Evolutionary conservation across 108 stramenopile species (phyloP).

Genomic region (Fragilaria crotonensis): DNA sequence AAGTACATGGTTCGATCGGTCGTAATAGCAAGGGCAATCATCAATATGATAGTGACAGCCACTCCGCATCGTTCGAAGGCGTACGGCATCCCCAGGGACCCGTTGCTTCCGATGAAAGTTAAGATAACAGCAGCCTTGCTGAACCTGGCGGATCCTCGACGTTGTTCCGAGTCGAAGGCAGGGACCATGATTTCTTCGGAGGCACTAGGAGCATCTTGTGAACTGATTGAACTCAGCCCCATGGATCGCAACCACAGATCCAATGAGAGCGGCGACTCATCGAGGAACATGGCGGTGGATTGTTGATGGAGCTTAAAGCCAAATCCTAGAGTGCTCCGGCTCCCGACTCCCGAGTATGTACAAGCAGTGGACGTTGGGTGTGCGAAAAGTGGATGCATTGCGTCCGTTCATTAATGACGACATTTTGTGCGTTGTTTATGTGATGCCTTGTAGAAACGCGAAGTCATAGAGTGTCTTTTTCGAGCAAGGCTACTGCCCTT

Average conservation of each 20-base stretch:
- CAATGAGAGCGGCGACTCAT: background rate
- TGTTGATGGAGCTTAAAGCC: too few species aligned
- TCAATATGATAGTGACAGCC: background rate
- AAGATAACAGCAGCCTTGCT: background rate
- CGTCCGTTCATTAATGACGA: too few species aligned
- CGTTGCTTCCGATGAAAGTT: background rate
- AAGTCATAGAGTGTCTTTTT: too few species aligned
- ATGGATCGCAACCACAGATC: background rate
- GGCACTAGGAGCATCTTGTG: background rate
- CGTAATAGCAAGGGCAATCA: background rate
- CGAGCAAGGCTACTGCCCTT: too few species aligned
- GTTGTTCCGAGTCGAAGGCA: background rate
- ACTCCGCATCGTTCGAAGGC: background rate
- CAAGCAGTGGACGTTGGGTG: too few species aligned
- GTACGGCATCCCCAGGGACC: background rate
- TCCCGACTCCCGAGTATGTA: too few species aligned
- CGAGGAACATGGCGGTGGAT: conserved; percentile 1
- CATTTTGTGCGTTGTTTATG: too few species aligned
- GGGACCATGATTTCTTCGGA: background rate
- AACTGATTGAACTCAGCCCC: background rate
- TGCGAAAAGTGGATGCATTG: too few species aligned
- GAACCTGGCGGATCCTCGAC: background rate
- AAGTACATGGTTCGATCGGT: background rate
- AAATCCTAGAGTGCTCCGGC: too few species aligned
- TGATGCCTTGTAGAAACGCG: too few species aligned